These are phyloP conservation scores for Trypanosoma cruzi DNA, from an alignment of 208 protist species.

Conservation along the genomic window DNA sequence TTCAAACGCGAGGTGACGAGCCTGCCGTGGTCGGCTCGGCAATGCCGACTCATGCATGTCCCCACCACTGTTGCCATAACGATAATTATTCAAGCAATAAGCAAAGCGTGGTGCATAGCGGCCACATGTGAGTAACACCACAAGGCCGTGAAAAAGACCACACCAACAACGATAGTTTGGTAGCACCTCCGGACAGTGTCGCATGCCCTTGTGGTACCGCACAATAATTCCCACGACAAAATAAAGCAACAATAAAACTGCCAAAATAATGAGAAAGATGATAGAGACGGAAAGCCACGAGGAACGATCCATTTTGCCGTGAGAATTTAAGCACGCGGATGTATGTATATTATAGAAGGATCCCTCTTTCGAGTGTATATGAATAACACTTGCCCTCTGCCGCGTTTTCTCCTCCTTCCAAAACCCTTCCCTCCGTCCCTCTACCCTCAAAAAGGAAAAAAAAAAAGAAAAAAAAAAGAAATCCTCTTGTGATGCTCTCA, in stretches of 20 bases:
- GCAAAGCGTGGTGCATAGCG: conserved; percentile 19
- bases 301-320: conserved; percentile 1
- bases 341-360: no score
- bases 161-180: conserved; percentile 84
- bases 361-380: no score
- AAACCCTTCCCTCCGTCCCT: no score
- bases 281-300: conserved; percentile 30
- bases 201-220: conserved; percentile 73
- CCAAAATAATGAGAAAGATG: conserved; percentile 40
- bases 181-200: conserved; percentile 69
- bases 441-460: neutral
- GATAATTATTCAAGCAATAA: neutral
- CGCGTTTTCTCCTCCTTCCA: no score
- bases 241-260: conserved; percentile 44
- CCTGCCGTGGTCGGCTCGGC: conserved; percentile 29
- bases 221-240: conserved; percentile 69
- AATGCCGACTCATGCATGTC: conserved; percentile 20
- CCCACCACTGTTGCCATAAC: conserved; percentile 4
- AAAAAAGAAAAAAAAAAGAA: neutral
- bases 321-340: no score
- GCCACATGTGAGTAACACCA: conserved; percentile 53
- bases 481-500: neutral
- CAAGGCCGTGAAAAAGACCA: conserved; percentile 24
- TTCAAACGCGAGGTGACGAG: conserved; percentile 51
- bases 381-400: no score